phyloP scores from a whole-genome alignment of 306 rosid genomes.

The Delonix regia region DNA sequence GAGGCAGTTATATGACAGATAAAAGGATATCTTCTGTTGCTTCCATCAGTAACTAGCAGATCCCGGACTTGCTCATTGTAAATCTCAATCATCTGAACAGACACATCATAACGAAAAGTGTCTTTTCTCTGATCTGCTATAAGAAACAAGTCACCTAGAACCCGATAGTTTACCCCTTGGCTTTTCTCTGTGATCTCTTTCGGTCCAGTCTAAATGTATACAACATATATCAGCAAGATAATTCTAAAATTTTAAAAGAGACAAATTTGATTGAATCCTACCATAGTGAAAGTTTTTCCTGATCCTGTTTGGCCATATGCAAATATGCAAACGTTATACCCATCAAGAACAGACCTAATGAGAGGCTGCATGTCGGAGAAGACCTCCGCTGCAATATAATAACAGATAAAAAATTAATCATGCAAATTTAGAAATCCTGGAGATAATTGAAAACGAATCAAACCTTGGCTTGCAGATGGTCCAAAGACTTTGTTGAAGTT shows the following conservation, averaged over 20 bases:
- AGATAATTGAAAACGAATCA: slow-evolving; percentile 29
- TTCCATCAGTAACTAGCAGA: slow-evolving; percentile 85
- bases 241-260: neutral
- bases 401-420: neutral
- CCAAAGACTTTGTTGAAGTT: slow-evolving; percentile 93
- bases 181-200: slow-evolving; percentile 86
- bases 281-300: slow-evolving; percentile 90
- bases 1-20: slow-evolving; percentile 29
- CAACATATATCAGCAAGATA: slow-evolving; percentile 26
- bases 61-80: slow-evolving; percentile 98
- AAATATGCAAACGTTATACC: slow-evolving; percentile 87
- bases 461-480: slow-evolving; percentile 89
- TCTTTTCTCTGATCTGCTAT: slow-evolving; percentile 85
- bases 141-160: slow-evolving; percentile 81
- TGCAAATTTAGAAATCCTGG: slow-evolving; percentile 15
- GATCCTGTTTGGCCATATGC: slow-evolving; percentile 97
- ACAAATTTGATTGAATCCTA: slow-evolving; percentile 39
- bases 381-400: slow-evolving; percentile 67
- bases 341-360: slow-evolving; percentile 87
- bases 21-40: slow-evolving; percentile 95
- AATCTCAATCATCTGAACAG: slow-evolving; percentile 96
- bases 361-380: slow-evolving; percentile 92
- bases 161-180: slow-evolving; percentile 94
- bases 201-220: slow-evolving; percentile 72
- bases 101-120: slow-evolving; percentile 76